A percentile compares a stretch with the other conserved stretches of the same genome.
These are phyloP conservation scores for Pinus albicaulis DNA, from an alignment of 75 land plant species.

Conservation along the genomic window DNA sequence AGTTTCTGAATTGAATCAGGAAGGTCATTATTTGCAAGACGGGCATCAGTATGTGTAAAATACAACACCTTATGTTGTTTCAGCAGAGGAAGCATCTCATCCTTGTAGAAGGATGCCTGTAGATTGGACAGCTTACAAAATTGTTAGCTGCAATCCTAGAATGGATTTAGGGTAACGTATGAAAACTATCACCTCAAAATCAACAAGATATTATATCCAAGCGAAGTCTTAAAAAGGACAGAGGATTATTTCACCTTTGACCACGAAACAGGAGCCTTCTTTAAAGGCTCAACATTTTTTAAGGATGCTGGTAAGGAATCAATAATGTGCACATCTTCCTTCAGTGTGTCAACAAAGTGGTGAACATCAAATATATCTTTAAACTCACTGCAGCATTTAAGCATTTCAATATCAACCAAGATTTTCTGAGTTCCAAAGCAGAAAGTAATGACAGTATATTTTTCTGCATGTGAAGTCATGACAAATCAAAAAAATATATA, in stretches of 20 bases:
- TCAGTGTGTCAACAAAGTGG: constrained; percentile 29
- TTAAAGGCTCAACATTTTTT: constrained; percentile 17
- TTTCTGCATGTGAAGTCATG: too few relatives aligned
- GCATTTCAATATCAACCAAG: too few relatives aligned
- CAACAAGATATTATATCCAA: too few relatives aligned
- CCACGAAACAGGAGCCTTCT: constrained; percentile 47
- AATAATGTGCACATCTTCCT: constrained; percentile 35
- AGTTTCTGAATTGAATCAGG: constrained; percentile 38
- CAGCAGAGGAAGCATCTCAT: constrained; percentile 41
- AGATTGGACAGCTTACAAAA: not conserved
- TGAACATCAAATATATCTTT: constrained; percentile 36
- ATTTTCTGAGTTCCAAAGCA: not conserved
- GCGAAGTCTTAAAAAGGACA: not conserved
- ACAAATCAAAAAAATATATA: not conserved
- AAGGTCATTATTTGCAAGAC: constrained; percentile 44
- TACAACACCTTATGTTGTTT: constrained; percentile 42
- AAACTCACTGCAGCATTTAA: constrained; percentile 27
- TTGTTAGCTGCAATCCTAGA: too few relatives aligned
- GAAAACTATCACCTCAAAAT: too few relatives aligned
- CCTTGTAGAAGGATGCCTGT: constrained; percentile 40
- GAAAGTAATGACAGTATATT: not conserved
- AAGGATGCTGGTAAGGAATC: constrained; percentile 23
- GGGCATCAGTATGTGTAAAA: constrained; percentile 43
- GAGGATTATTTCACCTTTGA: constrained; percentile 28
- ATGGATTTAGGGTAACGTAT: too few relatives aligned